Percentiles rank a stretch among this genome's conserved stretches.
Conservation (phyloP, 2,329 filamentous ascomycete species). For the Fusarium liriodendri region DNA sequence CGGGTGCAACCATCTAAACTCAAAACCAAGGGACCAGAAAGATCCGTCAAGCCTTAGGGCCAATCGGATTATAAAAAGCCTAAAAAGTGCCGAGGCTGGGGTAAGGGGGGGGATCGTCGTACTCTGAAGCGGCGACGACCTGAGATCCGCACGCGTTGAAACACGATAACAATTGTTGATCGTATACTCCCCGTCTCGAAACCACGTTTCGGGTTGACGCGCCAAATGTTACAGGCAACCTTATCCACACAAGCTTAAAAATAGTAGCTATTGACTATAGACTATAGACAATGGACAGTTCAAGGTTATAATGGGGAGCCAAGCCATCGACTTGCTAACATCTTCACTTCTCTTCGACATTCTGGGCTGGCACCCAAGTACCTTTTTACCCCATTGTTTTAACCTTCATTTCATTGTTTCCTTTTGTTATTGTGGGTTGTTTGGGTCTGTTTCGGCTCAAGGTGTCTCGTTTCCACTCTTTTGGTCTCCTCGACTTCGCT, state of each 20-base stretch:
- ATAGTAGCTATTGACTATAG: background rate
- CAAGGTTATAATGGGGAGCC: background rate
- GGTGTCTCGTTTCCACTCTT: background rate
- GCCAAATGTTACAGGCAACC: background rate
- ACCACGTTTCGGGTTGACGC: slow-evolving; percentile 1
- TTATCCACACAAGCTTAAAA: background rate
- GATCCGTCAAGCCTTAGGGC: background rate
- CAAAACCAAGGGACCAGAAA: background rate
- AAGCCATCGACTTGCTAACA: background rate
- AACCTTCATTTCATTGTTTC: background rate
- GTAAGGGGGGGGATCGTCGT: background rate
- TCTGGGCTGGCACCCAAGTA: background rate
- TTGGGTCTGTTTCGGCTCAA: background rate
- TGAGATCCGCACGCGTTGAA: background rate
- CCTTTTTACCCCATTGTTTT: background rate
- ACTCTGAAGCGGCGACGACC: background rate
- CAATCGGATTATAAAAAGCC: background rate
- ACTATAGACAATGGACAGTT: background rate
- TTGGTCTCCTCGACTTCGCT: background rate
- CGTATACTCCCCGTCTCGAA: background rate
- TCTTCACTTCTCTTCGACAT: background rate
- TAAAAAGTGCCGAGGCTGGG: background rate
- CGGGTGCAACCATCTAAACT: background rate
- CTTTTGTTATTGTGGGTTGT: background rate
- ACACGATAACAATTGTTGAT: background rate